Evolutionary conservation across 495 filamentous ascomycete species (phyloP), one percentile per base, ranked within the genome.

Genomic region (Penicillium odoratum): DNA sequence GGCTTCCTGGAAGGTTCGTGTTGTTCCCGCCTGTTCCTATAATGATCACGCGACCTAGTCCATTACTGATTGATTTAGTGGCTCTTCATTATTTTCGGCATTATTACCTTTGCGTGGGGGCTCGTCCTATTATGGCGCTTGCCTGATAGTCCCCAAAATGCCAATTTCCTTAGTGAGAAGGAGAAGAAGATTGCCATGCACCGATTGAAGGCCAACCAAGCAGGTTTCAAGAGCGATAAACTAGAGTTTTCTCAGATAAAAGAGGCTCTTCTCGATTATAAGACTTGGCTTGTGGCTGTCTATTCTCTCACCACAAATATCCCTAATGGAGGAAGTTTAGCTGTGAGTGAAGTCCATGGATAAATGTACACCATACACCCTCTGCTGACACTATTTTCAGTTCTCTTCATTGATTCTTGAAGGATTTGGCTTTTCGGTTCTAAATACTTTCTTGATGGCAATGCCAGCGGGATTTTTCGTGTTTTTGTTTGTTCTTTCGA

Each of bases 181-280:
- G 78, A 82, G 34, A 74, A 72, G 25, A 56, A 76, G 25, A 75
- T 82, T 59, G 50, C 50, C 1, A n/a, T 54, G 2, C 44, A 36
- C 9, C 16, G 56, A 25, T 29, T 58, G 10, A 31, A 43, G 21
- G 51, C 48, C 8, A 59, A 59, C 11, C 7, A 30, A 48, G 48
- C 56, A 0, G 56, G 56, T 21, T 38, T 31, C 42, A 72, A 79
- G 34, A 83, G 78, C 50, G 80, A 81, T 53, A 65, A 72, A 15
- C 80, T 82, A 57, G 77, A 83, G 36, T 72, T 61, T 57, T 62
- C 70, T 5, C 83, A 86, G 52, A 71, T 76, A 34, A 60, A 58
- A 29, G 80, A 83, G 51, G 74, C 77, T 7, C 61, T 82, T 7
- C 43, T 7, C 0, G 68, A 83, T 64, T 72, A 74, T 0, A 73